Conservation (phyloP, 495 filamentous ascomycete genomes). For the Tuber calosporum region DNA sequence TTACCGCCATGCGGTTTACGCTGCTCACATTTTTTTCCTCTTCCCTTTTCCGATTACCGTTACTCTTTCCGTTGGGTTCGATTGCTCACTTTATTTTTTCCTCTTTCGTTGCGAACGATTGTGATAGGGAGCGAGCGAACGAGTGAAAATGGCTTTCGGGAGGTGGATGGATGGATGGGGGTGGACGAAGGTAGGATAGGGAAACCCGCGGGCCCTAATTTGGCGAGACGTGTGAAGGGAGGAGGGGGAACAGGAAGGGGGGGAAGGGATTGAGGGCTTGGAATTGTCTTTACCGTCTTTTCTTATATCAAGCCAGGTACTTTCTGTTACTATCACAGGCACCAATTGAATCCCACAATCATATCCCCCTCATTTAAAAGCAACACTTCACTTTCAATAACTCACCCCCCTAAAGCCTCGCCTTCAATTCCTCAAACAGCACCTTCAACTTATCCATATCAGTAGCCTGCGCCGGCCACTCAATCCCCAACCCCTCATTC, state of each 20-base stretch:
- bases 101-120: not conserved
- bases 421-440: constrained; percentile 71
- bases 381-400: not conserved
- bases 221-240: not conserved
- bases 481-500: constrained; percentile 67
- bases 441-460: constrained; percentile 82
- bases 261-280: not conserved
- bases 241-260: not conserved
- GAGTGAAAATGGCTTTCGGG: not conserved
- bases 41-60: not conserved
- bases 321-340: not conserved
- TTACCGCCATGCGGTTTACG: not conserved
- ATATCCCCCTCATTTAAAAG: not conserved
- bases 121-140: not conserved
- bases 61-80: not conserved
- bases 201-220: not conserved
- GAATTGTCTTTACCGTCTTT: not conserved
- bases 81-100: not conserved
- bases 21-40: not conserved
- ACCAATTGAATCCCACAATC: not conserved
- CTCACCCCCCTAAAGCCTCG: constrained; percentile 63
- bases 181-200: not conserved
- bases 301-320: not conserved
- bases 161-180: not conserved
- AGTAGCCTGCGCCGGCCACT: constrained; percentile 67